Base-by-base conservation (phyloP, 331 rosid genomes). In the Pyracantha coccinea region DNA sequence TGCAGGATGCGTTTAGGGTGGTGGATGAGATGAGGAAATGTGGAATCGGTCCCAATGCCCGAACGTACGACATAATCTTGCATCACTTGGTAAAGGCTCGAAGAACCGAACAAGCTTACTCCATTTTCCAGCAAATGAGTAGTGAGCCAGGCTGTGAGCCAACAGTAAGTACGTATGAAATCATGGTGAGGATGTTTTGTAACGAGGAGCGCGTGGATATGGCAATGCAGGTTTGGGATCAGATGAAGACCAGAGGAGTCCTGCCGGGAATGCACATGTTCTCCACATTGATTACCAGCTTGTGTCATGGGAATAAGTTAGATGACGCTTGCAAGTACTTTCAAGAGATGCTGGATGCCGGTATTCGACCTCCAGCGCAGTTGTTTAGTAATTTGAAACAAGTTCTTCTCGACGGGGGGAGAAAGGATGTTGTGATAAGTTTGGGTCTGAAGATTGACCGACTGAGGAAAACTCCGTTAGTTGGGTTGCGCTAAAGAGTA, bases 241-340 rank as follows among this genome's bases (percentile, higher is more conserved):
- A 80, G 80, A 89, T 93, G 98, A 89, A 80, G 81, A 74, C 60
- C 28, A 86, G 68, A 69, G 97, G 97, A 7, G 73, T 89, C 35
- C 86, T 89, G 74, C 97, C 98, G 2, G 90, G 90, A 61, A 85
- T 93, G 88, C 93, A 91, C 20, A 85, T 91, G 96, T 93, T 93
- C 77, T 85, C 89, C 19, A 86, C 90, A 7, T 71, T 93, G 62
- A 77, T 93, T 23, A 78, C 60, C 70, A 68, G 88, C 63, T 85
- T 91, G 80, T 87, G 96, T 80, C 83, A 69, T 45, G 90, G 86
- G 73, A 76, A 73, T 68, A 89, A 83, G 87, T 78, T 93, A 29
- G 93, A 88, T 71, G 92, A 83, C 27, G 96, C 96, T 20, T 85
- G 93, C 82, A 86, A 69, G 53, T 85, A 85, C 91, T 93, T 93